These are phyloP conservation scores for Apiospora arundinis DNA, from an alignment of 2,329 filamentous ascomycete species.

Conservation along the genomic window DNA sequence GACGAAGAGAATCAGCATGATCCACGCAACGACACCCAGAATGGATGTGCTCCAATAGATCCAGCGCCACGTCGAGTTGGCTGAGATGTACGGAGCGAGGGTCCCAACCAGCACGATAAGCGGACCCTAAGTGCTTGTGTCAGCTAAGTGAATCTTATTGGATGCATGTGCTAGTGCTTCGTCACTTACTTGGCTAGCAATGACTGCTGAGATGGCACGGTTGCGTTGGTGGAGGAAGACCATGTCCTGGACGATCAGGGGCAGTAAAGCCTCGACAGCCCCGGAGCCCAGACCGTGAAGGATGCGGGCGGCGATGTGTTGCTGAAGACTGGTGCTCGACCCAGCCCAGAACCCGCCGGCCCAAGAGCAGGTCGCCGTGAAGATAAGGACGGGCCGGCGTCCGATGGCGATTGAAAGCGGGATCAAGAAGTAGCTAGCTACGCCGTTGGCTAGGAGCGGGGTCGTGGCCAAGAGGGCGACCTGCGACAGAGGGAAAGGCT, in stretches of 20 bases:
- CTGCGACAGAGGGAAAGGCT: constrained; percentile 37
- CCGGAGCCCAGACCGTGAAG: constrained; percentile 45
- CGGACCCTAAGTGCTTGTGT: constrained; percentile 8
- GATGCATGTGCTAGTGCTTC: not conserved
- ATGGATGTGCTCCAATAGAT: constrained; percentile 44
- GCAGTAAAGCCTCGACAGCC: constrained; percentile 44
- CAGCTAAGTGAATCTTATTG: not conserved
- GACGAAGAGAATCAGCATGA: constrained; percentile 40
- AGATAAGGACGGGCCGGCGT: constrained; percentile 43
- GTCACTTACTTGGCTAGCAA: constrained; percentile 34
- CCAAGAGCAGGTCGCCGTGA: constrained; percentile 42
- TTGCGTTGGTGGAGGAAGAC: constrained; percentile 47
- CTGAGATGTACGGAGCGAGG: constrained; percentile 37
- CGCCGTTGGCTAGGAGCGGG: constrained; percentile 44
- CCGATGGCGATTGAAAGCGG: constrained; percentile 46
- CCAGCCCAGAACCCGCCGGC: constrained; percentile 45
- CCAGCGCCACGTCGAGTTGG: constrained; percentile 42
- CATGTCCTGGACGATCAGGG: constrained; percentile 47
- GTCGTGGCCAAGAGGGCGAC: constrained; percentile 42
- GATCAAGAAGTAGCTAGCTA: constrained; percentile 44
- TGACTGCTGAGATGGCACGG: constrained; percentile 40
- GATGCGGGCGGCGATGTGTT: constrained; percentile 42
- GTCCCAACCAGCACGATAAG: constrained; percentile 13
- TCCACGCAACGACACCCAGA: constrained; percentile 41
- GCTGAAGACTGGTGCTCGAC: constrained; percentile 37